Conservation (phyloP, 176 grass and related monocot genomes). For the maize (Zea mays) region Zm-B73-REFERENCE-NAM-5.0 NC_050098.1:55953501-55954000, state of each 20-base stretch:
- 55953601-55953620: conserved; percentile 43
- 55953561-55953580: conserved; percentile 37
- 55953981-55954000: no score
- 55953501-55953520: background rate
- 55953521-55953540: background rate
- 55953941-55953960: no score
- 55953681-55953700: conserved; percentile 26
- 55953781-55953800: conserved; percentile 5
- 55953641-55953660: background rate
- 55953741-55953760: background rate
- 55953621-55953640: conserved; percentile 24
- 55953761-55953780: background rate
- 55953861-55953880: no score
- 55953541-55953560: conserved; percentile 1
- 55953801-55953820: no score
- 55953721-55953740: background rate
- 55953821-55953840: no score
- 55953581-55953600: conserved; percentile 9
- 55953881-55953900: no score
- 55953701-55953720: conserved; percentile 23
- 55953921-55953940: no score
- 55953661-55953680: conserved; percentile 32
- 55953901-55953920: no score
- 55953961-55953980: no score
- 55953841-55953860: no score